Base-by-base conservation (phyloP, 1,139 yeast genomes). In the Candida buenavistaensis region DNA sequence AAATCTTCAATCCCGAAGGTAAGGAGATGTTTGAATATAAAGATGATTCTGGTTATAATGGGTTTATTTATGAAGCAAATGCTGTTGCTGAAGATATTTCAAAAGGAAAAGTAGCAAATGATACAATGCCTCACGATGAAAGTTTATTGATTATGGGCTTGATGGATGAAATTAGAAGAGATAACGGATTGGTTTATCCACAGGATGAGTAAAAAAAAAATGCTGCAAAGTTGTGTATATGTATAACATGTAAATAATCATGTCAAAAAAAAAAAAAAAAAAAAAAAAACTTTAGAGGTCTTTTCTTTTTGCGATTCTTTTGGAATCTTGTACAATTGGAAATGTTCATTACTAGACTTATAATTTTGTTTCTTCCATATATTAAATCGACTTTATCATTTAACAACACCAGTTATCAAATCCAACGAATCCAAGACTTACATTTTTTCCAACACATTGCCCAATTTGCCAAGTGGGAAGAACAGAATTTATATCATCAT, bases 11-110 rank as follows among this genome's bases (percentile, higher is more conserved):
- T 40, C 44, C 41, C 9, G 55, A 57, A 22, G 51, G 47, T 6
- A 46, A 46, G 3, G 51, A 47, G 17, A 43, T 53, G 4, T 44
- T 48, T 24, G 61, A 53, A 30, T 48, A 53, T 31, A 57, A 55
- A 38, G 66, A 64, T 37, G 51, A 52, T 14, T 51, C 57, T 15
- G 60, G 54, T 1, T 64, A 58, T 39, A 40, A 57, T 33, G 81
- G 80, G 2, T 70, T 74, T 51, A 68, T 69, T 37, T 68, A 68
- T 50, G 81, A 75, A 48, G 80, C 80, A 3, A 69, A 74, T 45
- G 76, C 74, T 10, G 64, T 63, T 29, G 79, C 77, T 6, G 45
- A 59, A 27, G 75, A 67, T 43, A 55, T 74, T 23, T 34, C 50
- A 5, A 57, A 52, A 8, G 71, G 73, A 3, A 59, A 55, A 34